Base-by-base conservation (phyloP, 495 filamentous ascomycete species). In the Lichenothelia convexa region DNA sequence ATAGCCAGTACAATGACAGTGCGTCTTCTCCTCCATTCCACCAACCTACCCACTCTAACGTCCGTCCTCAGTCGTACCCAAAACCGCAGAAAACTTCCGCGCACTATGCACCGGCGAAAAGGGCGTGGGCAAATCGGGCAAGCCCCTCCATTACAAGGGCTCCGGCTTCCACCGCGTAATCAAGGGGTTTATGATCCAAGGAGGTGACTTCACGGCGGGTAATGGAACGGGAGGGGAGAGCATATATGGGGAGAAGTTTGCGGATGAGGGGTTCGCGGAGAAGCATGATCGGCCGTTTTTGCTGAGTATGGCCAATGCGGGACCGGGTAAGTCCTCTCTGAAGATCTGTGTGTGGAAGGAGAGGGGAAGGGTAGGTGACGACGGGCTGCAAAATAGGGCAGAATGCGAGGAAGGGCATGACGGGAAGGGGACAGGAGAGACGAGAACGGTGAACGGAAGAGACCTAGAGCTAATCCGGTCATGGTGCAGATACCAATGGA, bases 171-270 rank as follows among this genome's bases (percentile, higher is more conserved):
- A 99, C 67, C 80, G 89, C 41, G 73, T 99, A 47, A 99, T 99
- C 64, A 92, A 92, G 58, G 59, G 77, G 42, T 99, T 99, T 68
- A 99, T 99, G 89, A 80, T 94, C 57, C 89, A 99, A 63, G 89
- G 89, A 49, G 89, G 89, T 60, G 89, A 99, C 62, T 99, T 95
- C 67, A 99, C 89, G 41, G 75, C 71, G 42, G 74, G 75, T 55
- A 87, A 99, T 41, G 49, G 89, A 37, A 95, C 91, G 18, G 89
- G 89, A 37, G 89, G 89, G 49, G 89, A 95, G 63, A 87, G 79
- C 18, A 95, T 99, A 56, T 99, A 99, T 54, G 89, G 89, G 51
- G 79, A 80, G 47, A 95, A 94, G 61, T 99, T 99, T 51, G 81
- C 79, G 49, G 89, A 99, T 50, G 89, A 99, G 67, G 93, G 92